These are phyloP conservation scores for Dissoconium aciculare DNA, from an alignment of 2,329 filamentous ascomycete species.

Conservation along the genomic window DNA sequence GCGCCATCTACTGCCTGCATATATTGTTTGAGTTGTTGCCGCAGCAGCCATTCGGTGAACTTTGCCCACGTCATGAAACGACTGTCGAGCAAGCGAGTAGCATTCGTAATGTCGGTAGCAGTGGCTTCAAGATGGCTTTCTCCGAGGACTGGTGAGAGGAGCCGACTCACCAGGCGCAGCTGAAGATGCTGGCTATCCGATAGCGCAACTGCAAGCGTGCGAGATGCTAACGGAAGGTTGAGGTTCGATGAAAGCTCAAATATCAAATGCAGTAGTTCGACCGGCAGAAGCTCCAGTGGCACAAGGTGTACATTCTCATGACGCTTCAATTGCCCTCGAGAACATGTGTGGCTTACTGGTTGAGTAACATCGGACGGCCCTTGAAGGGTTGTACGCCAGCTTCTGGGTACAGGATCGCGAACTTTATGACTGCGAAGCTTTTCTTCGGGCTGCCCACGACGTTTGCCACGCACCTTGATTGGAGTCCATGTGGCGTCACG, in stretches of 20 bases:
- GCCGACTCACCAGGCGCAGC: constrained; percentile 14
- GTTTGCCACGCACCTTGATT: constrained; percentile 23
- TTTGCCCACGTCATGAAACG: constrained; percentile 23
- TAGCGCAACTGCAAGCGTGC: constrained; percentile 17
- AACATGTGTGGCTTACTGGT: too few species aligned
- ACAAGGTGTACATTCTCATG: too few species aligned
- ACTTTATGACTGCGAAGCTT: constrained; percentile 18
- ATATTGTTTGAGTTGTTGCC: constrained; percentile 10
- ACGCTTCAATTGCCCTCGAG: too few species aligned
- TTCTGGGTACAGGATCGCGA: too few species aligned
- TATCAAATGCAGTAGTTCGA: constrained; percentile 23
- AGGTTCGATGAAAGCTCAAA: constrained; percentile 21
- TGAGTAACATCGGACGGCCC: too few species aligned
- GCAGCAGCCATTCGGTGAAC: constrained; percentile 18
- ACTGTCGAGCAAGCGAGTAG: constrained; percentile 19
- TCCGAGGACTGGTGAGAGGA: constrained; percentile 13
- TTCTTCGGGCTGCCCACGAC: constrained; percentile 13
- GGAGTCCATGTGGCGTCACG: constrained; percentile 13
- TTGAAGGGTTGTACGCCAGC: too few species aligned
- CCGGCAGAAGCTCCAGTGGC: constrained; percentile 21
- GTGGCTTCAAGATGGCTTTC: constrained; percentile 2
- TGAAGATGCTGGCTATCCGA: constrained; percentile 19
- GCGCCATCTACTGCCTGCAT: constrained; percentile 8
- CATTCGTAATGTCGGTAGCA: constrained; percentile 10
- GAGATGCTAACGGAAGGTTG: constrained; percentile 20